phyloP scores from a whole-genome alignment of 208 protist species.

The Willaertia magna region DNA sequence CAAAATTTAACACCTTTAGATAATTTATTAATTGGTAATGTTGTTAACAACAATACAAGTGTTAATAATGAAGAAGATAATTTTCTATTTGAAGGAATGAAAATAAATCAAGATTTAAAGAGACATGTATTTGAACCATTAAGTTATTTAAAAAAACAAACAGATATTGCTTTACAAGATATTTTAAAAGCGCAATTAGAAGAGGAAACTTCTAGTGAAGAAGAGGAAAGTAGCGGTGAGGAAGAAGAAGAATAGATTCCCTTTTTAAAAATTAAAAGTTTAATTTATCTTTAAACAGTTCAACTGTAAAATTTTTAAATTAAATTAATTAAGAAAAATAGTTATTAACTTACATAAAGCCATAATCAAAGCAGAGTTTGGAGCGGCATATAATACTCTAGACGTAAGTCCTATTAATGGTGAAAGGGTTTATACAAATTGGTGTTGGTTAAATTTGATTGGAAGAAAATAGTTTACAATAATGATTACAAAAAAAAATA shows the following conservation, averaged over 20 bases:
- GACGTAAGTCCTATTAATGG: too few relatives aligned
- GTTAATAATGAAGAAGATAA: background rate
- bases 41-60: too few relatives aligned
- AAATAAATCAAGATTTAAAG: background rate
- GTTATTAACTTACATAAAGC: background rate
- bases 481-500: too few relatives aligned
- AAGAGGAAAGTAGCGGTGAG: too few relatives aligned
- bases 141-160: background rate
- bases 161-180: background rate
- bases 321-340: background rate
- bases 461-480: too few relatives aligned
- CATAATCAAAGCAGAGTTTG: slow-evolving; percentile 1
- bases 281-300: background rate
- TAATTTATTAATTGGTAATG: background rate
- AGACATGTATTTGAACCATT: background rate
- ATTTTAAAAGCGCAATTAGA: background rate
- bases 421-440: too few relatives aligned
- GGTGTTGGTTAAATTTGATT: too few relatives aligned
- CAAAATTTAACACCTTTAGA: background rate
- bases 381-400: background rate
- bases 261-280: background rate
- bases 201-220: background rate
- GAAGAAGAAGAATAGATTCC: background rate
- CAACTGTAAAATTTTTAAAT: background rate
- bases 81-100: background rate